Evolutionary conservation across 495 filamentous ascomycete genomes (phyloP).

Genomic region (Penicillium atrosanguineum): DNA sequence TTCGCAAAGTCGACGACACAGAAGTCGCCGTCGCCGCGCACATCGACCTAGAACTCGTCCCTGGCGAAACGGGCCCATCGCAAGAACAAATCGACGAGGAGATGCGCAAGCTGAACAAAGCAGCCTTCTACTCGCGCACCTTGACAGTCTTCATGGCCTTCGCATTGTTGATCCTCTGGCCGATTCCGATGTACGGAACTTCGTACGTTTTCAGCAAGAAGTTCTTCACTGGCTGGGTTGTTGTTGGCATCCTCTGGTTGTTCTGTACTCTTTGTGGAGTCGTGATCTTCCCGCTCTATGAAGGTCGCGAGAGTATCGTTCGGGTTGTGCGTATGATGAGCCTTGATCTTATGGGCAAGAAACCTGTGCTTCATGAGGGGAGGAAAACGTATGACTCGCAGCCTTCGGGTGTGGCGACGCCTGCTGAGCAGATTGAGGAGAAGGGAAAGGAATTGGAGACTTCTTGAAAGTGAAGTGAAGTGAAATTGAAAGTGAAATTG

Average conservation of each 20-base stretch:
- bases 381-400: conserved; percentile 20
- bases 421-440: conserved; percentile 26
- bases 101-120: conserved; percentile 63
- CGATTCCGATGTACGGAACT: conserved; percentile 88
- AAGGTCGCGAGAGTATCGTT: conserved; percentile 68
- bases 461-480: not conserved
- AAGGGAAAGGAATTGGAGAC: conserved; percentile 24
- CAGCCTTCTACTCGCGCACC: conserved; percentile 74
- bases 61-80: conserved; percentile 45
- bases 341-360: conserved; percentile 66
- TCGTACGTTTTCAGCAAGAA: conserved; percentile 85
- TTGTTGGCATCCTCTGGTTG: conserved; percentile 84
- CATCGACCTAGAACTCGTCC: conserved; percentile 68
- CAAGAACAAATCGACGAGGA: conserved; percentile 55
- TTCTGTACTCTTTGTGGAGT: conserved; percentile 73
- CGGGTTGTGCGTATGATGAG: conserved; percentile 64
- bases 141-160: conserved; percentile 76
- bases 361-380: conserved; percentile 28
- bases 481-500: no score
- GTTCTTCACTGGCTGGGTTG: conserved; percentile 92
- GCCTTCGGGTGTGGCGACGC: conserved; percentile 32
- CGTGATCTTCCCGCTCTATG: conserved; percentile 78
- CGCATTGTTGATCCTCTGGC: conserved; percentile 82
- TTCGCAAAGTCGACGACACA: conserved; percentile 79
- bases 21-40: conserved; percentile 67